Percentiles rank a stretch among this genome's conserved stretches.
Evolutionary conservation across 2,329 filamentous ascomycete species (phyloP).

Genomic region (Diaporthe ampelina): DNA sequence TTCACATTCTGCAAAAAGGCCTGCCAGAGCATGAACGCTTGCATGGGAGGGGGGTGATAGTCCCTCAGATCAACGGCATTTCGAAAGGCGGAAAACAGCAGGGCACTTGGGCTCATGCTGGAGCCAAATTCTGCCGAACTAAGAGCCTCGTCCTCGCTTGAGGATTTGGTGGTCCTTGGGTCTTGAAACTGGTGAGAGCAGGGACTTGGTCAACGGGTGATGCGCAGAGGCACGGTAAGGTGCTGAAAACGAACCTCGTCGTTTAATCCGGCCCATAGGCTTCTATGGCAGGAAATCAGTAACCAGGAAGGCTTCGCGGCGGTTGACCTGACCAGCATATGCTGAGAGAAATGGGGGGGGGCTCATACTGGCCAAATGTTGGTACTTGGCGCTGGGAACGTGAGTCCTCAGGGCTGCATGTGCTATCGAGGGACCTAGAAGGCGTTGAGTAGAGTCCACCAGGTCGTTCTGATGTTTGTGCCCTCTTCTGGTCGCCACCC

Average conservation of each 20-base stretch:
- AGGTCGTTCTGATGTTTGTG: background rate
- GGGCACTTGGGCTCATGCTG: conserved; percentile 58
- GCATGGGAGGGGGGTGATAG: conserved; percentile 53
- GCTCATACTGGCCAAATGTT: conserved; percentile 41
- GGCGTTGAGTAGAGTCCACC: conserved; percentile 22
- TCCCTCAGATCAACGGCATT: conserved; percentile 41
- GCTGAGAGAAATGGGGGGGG: background rate
- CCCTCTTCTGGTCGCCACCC: conserved; percentile 24
- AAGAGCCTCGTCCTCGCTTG: conserved; percentile 36
- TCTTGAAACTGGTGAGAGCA: conserved; percentile 42
- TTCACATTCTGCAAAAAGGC: conserved; percentile 65
- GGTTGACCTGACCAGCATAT: conserved; percentile 52
- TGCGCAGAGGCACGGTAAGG: background rate
- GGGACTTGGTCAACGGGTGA: conserved; percentile 20
- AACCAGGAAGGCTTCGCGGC: conserved; percentile 57
- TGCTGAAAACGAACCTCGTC: conserved; percentile 41
- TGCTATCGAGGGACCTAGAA: conserved; percentile 30
- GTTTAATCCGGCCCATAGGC: conserved; percentile 44
- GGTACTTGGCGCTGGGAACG: conserved; percentile 37
- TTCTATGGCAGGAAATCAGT: conserved; percentile 39
- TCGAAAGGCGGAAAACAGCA: conserved; percentile 41
- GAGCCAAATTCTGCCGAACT: conserved; percentile 59
- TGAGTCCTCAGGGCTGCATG: conserved; percentile 23
- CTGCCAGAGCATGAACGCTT: conserved; percentile 59
- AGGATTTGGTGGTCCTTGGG: conserved; percentile 40